Conservation (phyloP, 2,329 filamentous ascomycete species). For the Hymenoscyphus salicellus region DNA sequence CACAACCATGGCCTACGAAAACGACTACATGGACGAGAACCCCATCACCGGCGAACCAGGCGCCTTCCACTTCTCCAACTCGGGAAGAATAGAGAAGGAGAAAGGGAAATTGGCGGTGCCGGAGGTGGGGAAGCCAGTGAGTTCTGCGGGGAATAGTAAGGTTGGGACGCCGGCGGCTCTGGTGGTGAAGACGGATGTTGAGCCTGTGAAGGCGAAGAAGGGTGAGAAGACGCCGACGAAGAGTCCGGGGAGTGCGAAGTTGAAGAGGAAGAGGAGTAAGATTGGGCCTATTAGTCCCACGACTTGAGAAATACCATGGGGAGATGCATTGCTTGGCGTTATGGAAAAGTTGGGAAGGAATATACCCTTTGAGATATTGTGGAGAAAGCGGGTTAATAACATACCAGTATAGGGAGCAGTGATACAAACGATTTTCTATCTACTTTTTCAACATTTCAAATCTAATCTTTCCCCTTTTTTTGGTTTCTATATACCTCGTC, state of each 20-base stretch:
- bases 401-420: not conserved
- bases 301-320: not conserved
- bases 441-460: not conserved
- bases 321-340: not conserved
- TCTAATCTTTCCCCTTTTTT: too few species aligned
- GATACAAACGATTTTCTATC: not conserved
- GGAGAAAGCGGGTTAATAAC: not conserved
- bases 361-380: not conserved
- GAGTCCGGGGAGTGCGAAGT: conserved; percentile 35
- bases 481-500: too few species aligned
- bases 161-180: conserved; percentile 23
- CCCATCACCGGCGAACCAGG: conserved; percentile 65
- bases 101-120: conserved; percentile 24
- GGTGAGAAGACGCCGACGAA: conserved; percentile 34
- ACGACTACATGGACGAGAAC: conserved; percentile 66
- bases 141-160: conserved; percentile 20
- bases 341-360: not conserved
- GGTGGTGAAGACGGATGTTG: conserved; percentile 31
- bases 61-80: conserved; percentile 62
- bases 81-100: conserved; percentile 45
- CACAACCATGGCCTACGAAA: conserved; percentile 57
- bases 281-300: conserved; percentile 28
- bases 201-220: conserved; percentile 31
- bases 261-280: conserved; percentile 41
- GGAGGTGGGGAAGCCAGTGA: conserved; percentile 15